Conservation (phyloP, 2,329 filamentous ascomycete genomes). For the Colletotrichum sp. region DNA sequence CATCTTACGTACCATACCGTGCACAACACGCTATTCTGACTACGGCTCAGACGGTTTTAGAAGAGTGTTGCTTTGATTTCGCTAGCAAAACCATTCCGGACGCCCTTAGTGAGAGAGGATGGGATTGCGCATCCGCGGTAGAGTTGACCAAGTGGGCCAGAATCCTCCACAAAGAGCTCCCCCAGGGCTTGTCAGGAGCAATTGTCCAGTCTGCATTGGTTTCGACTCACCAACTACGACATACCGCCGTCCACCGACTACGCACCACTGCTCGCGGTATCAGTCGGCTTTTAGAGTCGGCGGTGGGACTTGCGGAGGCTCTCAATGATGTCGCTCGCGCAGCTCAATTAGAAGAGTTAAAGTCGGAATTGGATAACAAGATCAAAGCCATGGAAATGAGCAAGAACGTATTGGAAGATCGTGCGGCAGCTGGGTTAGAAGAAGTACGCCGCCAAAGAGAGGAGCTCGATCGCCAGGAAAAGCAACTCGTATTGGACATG, state of each 20-base stretch:
- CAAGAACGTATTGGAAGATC: constrained; percentile 36
- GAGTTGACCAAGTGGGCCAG: constrained; percentile 41
- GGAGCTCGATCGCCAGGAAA: constrained; percentile 39
- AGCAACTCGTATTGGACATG: constrained; percentile 29
- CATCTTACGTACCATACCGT: constrained; percentile 36
- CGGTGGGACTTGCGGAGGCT: constrained; percentile 28
- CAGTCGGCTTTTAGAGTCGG: constrained; percentile 31
- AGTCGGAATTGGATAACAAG: constrained; percentile 30
- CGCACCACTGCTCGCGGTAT: constrained; percentile 29
- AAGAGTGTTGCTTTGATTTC: constrained; percentile 45
- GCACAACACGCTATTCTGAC: constrained; percentile 41
- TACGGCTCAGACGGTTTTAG: constrained; percentile 36
- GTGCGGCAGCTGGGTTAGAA: constrained; percentile 27
- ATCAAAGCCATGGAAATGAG: constrained; percentile 36
- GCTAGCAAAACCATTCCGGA: constrained; percentile 33
- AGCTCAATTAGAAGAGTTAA: constrained; percentile 31
- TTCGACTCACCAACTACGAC: constrained; percentile 23
- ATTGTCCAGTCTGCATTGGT: constrained; percentile 13
- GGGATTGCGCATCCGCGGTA: constrained; percentile 37
- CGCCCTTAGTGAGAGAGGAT: constrained; percentile 29
- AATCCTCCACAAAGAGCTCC: constrained; percentile 25
- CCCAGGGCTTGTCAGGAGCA: background rate
- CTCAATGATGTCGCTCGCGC: constrained; percentile 33
- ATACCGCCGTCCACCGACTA: constrained; percentile 37
- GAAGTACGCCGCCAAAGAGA: constrained; percentile 36